Base-by-base conservation (phyloP, 2,329 filamentous ascomycete species). In the Annulohypoxylon truncatum region DNA sequence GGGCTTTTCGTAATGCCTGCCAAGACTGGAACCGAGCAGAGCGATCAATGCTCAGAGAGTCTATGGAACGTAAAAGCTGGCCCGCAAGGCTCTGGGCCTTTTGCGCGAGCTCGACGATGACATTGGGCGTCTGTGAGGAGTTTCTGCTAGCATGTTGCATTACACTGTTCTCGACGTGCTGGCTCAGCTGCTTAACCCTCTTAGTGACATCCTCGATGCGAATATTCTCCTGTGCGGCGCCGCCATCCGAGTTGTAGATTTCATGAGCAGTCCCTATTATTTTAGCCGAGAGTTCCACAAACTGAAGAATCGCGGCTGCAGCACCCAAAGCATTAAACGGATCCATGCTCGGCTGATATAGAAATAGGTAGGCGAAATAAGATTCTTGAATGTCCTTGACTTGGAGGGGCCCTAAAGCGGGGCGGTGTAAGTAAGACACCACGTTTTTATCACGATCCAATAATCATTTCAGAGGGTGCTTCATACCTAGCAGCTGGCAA, bases 1-100 rank as follows among this genome's bases (percentile, higher is more conserved):
- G 3, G 5, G 48, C 48, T 13, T 12, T 38, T 35, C 48, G 48
- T 20, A 52, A 35, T 12, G 28, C 28, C 15, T 52, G 48, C 48
- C 48, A 52, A 6, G 48, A 52, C 15, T 52, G 29, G 29, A 52
- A 52, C n/a, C 28, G 28, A 13, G 28, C 29, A n/a, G 48, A 52
- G 4, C n/a, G 29, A 10, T 52, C 48, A n/a, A 52, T 33, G 28
- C 29, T 52, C 15, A 52, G 29, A 22, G 48, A 52, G 29, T 7
- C 48, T 20, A 52, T 8, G 4, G 48, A 33, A 20, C 10, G n/a
- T 33, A 33, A 13, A 22, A 52, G 48, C 28, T 35, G 12, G 4
- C 35, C 48, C 9, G 48, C 48, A 9, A 52, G 28, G 28, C 48
- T 52, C 48, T 35, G 48, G 15, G 48, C 29, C 28, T 35, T 31